These are phyloP conservation scores for Scleroderma bovista DNA, from an alignment of 768 basidiomycete genomes.

Conservation along the genomic window DNA sequence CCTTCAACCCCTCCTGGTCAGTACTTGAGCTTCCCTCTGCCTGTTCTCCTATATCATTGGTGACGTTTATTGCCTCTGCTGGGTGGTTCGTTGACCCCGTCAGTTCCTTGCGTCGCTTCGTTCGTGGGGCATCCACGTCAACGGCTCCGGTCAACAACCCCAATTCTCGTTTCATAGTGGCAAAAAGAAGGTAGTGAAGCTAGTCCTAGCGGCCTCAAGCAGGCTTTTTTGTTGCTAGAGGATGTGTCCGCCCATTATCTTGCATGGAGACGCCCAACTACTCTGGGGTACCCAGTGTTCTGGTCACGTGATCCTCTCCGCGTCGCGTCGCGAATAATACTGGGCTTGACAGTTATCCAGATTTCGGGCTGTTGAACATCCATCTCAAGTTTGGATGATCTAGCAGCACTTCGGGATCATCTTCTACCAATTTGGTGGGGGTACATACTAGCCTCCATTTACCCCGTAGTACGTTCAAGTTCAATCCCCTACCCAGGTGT, in stretches of 20 bases:
- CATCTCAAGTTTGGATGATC: too few species aligned
- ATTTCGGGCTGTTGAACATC: too few species aligned
- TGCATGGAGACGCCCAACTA: slow-evolving; percentile 17
- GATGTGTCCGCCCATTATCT: slow-evolving; percentile 30
- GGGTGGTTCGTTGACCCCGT: slow-evolving; percentile 30
- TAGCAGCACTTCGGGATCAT: too few species aligned
- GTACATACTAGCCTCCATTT: too few species aligned
- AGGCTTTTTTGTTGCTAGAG: slow-evolving; percentile 20
- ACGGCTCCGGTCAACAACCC: slow-evolving; percentile 33
- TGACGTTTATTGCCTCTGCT: slow-evolving; percentile 28
- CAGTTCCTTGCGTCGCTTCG: slow-evolving; percentile 51
- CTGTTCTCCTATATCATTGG: slow-evolving; percentile 17
- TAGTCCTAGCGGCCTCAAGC: slow-evolving; percentile 18
- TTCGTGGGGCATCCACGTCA: slow-evolving; percentile 41
- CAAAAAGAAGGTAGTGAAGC: slow-evolving; percentile 10
- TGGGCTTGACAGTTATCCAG: too few species aligned
- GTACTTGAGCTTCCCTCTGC: slow-evolving; percentile 17
- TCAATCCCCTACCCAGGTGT: too few species aligned
- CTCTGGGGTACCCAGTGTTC: slow-evolving; percentile 13
- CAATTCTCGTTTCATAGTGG: slow-evolving; percentile 51
- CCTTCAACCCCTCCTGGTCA: slow-evolving; percentile 41
- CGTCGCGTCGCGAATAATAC: background rate
- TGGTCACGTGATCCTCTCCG: slow-evolving; percentile 24
- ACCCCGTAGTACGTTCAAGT: too few species aligned
- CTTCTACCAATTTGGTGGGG: too few species aligned